Evolutionary conservation across 2,329 filamentous ascomycete species (phyloP).

Genomic region (Coniochaeta pulveracea): DNA sequence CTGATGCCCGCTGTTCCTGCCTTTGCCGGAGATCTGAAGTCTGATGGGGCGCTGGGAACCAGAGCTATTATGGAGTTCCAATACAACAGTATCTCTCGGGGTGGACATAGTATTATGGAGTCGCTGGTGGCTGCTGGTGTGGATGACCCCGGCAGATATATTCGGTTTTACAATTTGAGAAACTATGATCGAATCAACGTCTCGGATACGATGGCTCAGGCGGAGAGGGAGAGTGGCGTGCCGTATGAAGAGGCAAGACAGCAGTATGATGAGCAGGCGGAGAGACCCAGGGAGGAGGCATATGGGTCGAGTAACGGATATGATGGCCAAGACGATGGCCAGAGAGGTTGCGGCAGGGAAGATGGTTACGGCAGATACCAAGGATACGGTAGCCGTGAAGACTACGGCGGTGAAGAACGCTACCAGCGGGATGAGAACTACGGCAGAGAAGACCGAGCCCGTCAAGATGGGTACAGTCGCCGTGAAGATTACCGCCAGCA

Average conservation of each 20-base stretch:
- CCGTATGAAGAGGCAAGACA: constrained; percentile 54
- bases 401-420: no score
- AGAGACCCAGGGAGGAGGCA: constrained; percentile 16
- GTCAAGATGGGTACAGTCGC: no score
- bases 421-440: no score
- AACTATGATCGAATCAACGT: constrained; percentile 78
- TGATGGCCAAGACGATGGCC: constrained; percentile 17
- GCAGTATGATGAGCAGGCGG: constrained; percentile 49
- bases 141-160: constrained; percentile 57
- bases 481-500: no score
- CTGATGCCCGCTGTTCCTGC: constrained; percentile 72
- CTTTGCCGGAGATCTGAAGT: constrained; percentile 70
- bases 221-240: constrained; percentile 53
- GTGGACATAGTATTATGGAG: constrained; percentile 69
- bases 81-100: constrained; percentile 68
- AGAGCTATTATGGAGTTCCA: constrained; percentile 85
- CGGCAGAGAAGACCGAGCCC: no score
- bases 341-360: no score
- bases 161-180: constrained; percentile 75
- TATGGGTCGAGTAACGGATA: constrained; percentile 22
- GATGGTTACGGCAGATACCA: no score
- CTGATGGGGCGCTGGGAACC: constrained; percentile 62
- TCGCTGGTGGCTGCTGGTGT: constrained; percentile 53
- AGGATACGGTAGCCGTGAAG: no score
- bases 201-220: constrained; percentile 46